Percentiles rank a stretch among this genome's conserved stretches.
These are phyloP conservation scores for Spergularia bocconei DNA, from an alignment of 148 eudicot species.

Conservation along the genomic window DNA sequence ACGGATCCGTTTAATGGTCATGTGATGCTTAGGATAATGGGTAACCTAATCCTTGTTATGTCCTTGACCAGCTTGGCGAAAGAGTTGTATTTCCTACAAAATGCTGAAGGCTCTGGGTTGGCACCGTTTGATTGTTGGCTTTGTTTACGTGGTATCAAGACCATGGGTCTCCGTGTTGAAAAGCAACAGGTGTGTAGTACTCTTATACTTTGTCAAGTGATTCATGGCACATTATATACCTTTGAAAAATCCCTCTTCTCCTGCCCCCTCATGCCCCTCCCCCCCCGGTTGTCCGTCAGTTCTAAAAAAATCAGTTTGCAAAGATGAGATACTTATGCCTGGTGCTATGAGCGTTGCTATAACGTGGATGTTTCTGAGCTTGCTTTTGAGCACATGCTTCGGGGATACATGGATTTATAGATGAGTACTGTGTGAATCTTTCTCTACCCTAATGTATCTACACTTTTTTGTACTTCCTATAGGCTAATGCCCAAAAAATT, in stretches of 20 bases:
- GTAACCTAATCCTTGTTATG: constrained; percentile 10
- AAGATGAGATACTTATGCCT: background rate
- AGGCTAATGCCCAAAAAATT: constrained; percentile 96
- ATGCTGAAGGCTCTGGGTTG: constrained; percentile 92
- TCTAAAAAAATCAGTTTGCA: background rate
- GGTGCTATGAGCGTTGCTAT: background rate
- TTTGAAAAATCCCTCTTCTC: background rate
- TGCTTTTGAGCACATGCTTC: no score
- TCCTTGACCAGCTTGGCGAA: constrained; percentile 68
- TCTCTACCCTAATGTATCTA: background rate
- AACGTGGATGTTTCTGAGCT: no score
- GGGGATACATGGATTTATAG: background rate
- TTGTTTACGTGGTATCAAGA: constrained; percentile 95
- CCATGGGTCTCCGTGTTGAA: constrained; percentile 96
- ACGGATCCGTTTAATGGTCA: background rate
- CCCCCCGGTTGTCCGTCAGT: background rate
- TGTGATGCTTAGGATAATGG: background rate
- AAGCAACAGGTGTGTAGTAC: constrained; percentile 76
- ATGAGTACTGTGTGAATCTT: background rate
- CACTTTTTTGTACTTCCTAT: constrained; percentile 19
- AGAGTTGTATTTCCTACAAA: constrained; percentile 83
- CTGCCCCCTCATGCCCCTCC: background rate
- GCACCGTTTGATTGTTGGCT: constrained; percentile 99
- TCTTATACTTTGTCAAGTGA: background rate
- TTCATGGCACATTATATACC: background rate